Evolutionary conservation across 352 stramenopile genomes (phyloP).

Genomic region (Globisporangium abappressorium): DNA sequence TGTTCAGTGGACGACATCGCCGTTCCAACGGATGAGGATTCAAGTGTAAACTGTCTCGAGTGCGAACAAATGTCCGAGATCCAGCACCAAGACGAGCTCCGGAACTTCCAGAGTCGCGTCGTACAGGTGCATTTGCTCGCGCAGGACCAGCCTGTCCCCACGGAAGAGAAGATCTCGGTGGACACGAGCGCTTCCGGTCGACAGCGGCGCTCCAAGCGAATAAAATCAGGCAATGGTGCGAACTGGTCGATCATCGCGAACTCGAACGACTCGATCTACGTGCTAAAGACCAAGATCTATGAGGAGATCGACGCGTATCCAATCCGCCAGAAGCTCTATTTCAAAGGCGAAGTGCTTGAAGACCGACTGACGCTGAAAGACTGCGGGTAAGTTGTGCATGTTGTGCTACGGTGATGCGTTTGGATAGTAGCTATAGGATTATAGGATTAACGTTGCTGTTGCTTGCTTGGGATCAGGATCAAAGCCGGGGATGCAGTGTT

Average conservation of each 20-base stretch:
- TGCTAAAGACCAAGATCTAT: constrained; percentile 78
- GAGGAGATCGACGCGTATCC: constrained; percentile 64
- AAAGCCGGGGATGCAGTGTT: constrained; percentile 74
- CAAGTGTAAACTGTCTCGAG: constrained; percentile 34
- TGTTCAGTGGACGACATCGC: constrained; percentile 27
- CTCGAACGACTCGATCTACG: constrained; percentile 65
- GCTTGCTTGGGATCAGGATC: constrained; percentile 31
- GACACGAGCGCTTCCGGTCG: constrained; percentile 33
- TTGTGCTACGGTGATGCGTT: neutral
- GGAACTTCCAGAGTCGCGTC: constrained; percentile 64
- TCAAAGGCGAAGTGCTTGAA: constrained; percentile 50
- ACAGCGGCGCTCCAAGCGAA: constrained; percentile 64
- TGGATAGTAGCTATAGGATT: neutral
- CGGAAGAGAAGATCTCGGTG: constrained; percentile 34
- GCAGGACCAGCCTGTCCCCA: constrained; percentile 52
- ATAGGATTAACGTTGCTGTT: neutral
- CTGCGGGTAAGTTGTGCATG: constrained; percentile 41
- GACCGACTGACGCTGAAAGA: constrained; percentile 59
- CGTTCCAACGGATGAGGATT: neutral
- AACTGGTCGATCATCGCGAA: constrained; percentile 54
- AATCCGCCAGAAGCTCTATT: constrained; percentile 71
- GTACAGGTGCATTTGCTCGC: constrained; percentile 61
- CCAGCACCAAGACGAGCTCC: constrained; percentile 40
- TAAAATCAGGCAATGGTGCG: constrained; percentile 34
- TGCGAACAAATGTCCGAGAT: constrained; percentile 46